phyloP scores from a whole-genome alignment of 23 red algal species.

The Agarophyton chilense region DNA sequence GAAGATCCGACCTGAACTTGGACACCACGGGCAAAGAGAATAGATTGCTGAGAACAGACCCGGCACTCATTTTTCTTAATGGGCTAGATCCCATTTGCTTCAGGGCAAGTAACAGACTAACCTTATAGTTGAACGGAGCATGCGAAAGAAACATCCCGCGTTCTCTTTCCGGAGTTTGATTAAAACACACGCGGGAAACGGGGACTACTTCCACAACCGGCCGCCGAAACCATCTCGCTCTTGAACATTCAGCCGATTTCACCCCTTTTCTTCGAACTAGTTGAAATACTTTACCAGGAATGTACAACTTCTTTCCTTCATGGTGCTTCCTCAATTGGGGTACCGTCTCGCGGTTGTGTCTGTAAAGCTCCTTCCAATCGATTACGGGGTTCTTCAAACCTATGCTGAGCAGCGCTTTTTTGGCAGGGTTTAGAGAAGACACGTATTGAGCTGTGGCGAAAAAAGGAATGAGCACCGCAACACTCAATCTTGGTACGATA shows the following conservation, averaged over 20 bases:
- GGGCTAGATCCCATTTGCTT: conserved; percentile 1
- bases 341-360: not conserved
- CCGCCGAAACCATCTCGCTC: conserved; percentile 21
- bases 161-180: conserved; percentile 34
- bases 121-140: conserved; percentile 69
- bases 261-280: conserved; percentile 45
- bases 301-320: conserved; percentile 51
- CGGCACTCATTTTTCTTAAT: conserved; percentile 20
- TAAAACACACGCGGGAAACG: conserved; percentile 44
- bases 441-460: conserved; percentile 67
- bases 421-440: conserved; percentile 12
- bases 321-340: conserved; percentile 36
- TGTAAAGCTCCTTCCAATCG: conserved; percentile 52
- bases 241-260: not conserved
- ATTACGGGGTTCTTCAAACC: conserved; percentile 38
- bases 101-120: conserved; percentile 49
- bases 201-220: conserved; percentile 32
- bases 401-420: conserved; percentile 48
- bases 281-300: conserved; percentile 64
- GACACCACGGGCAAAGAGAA: conserved; percentile 23
- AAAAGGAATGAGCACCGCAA: conserved; percentile 57
- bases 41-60: conserved; percentile 34
- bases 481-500: conserved; percentile 81
- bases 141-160: conserved; percentile 64
- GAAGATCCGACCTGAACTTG: not conserved